These are phyloP conservation scores for Aspergillus sp. DNA, from an alignment of 2,329 filamentous ascomycete genomes.

Conservation along the genomic window DNA sequence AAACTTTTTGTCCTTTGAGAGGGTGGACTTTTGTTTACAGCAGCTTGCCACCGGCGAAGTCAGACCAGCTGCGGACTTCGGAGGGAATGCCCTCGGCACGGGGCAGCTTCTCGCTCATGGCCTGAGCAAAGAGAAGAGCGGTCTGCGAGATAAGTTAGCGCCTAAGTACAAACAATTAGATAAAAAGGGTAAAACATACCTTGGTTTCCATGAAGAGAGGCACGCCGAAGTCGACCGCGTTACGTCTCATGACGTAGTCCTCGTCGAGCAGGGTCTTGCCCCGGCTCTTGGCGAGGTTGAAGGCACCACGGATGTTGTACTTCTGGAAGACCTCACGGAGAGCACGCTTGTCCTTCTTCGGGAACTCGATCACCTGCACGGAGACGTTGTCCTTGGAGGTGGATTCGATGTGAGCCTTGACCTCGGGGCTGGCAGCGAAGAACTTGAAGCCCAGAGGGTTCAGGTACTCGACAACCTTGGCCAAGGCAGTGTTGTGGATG, in stretches of 20 bases:
- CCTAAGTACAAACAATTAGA: neutral
- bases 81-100: slow-evolving; percentile 81
- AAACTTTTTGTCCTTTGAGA: slow-evolving; percentile 14
- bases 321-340: slow-evolving; percentile 94
- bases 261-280: slow-evolving; percentile 84
- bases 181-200: slow-evolving; percentile 55
- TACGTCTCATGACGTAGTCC: slow-evolving; percentile 97
- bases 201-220: slow-evolving; percentile 98
- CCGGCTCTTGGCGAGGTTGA: slow-evolving; percentile 84
- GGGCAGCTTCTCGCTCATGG: slow-evolving; percentile 95
- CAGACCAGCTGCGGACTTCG: slow-evolving; percentile 91
- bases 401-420: slow-evolving; percentile 81
- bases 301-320: slow-evolving; percentile 92
- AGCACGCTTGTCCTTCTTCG: slow-evolving; percentile 91
- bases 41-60: slow-evolving; percentile 77
- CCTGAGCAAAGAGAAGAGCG: slow-evolving; percentile 90
- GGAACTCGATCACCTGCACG: slow-evolving; percentile 94
- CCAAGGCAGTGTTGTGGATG: slow-evolving; percentile 66
- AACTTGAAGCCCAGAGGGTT: slow-evolving; percentile 91
- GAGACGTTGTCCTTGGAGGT: slow-evolving; percentile 64
- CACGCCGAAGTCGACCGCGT: slow-evolving; percentile 97
- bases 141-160: slow-evolving; percentile 60
- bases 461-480: slow-evolving; percentile 80
- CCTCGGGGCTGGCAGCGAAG: slow-evolving; percentile 75
- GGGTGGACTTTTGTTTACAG: slow-evolving; percentile 38